A percentile compares a stretch with the other conserved stretches of the same genome.
These are phyloP conservation scores for Chlamydomonas applanata DNA, from an alignment of 139 green algal genomes.

Conservation along the genomic window DNA sequence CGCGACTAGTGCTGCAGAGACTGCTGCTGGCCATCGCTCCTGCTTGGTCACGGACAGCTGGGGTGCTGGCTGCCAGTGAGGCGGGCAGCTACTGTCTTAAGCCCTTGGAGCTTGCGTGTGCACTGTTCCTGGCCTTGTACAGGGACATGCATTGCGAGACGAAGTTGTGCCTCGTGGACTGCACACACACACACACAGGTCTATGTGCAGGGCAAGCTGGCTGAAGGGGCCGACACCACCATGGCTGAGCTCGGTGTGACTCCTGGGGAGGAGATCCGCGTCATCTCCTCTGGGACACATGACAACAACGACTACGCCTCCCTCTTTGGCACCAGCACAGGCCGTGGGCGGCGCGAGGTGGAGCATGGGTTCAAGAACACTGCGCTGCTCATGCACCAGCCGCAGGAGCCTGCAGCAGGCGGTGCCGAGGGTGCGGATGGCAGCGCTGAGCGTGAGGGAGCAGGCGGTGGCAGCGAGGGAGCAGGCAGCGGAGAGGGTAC, in stretches of 20 bases:
- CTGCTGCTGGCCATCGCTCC: too few relatives aligned
- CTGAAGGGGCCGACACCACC: slow-evolving; percentile 27
- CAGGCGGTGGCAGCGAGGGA: too few relatives aligned
- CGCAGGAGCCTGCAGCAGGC: neutral
- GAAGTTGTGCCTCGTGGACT: neutral
- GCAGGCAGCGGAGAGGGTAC: too few relatives aligned
- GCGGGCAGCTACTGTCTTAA: too few relatives aligned
- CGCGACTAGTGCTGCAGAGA: too few relatives aligned
- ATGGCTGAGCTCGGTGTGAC: slow-evolving; percentile 48
- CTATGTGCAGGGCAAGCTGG: slow-evolving; percentile 28
- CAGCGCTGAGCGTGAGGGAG: too few relatives aligned
- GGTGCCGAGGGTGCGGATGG: too few relatives aligned
- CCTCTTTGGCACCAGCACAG: slow-evolving; percentile 23
- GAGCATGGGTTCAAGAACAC: slow-evolving; percentile 51
- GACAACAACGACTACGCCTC: slow-evolving; percentile 41
- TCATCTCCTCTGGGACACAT: slow-evolving; percentile 27
- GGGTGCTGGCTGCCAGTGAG: too few relatives aligned
- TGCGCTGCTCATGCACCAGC: slow-evolving; percentile 12
- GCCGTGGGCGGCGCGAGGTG: slow-evolving; percentile 26
- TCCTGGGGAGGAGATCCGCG: slow-evolving; percentile 46
- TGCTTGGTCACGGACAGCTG: too few relatives aligned
- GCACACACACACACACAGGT: neutral
- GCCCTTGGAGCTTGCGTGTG: too few relatives aligned
- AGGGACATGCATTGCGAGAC: too few relatives aligned
- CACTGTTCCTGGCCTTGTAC: too few relatives aligned